Conservation (phyloP, 2,329 filamentous ascomycete species). For the Penicillium sp. region DNA sequence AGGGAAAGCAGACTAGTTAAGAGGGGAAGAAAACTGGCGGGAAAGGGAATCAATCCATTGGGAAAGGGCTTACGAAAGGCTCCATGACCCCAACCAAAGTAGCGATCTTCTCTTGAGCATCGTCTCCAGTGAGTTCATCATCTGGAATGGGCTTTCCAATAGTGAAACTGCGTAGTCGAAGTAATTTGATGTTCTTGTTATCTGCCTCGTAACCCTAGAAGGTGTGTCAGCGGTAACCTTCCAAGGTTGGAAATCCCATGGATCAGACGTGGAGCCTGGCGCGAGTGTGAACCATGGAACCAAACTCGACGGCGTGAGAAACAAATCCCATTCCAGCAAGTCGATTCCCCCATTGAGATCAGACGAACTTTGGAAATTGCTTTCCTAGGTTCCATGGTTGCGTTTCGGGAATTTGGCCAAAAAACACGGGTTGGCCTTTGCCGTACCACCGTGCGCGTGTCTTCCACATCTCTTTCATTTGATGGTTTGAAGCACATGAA, state of each 20-base stretch:
- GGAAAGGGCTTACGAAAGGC: conserved; percentile 68
- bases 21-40: conserved; percentile 22
- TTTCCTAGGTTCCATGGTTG: not conserved
- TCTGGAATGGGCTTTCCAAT: conserved; percentile 68
- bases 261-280: conserved; percentile 22
- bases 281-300: conserved; percentile 42
- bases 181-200: conserved; percentile 75
- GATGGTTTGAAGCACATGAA: not conserved
- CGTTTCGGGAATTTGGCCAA: not conserved
- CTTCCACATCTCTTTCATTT: conserved; percentile 23
- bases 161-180: conserved; percentile 79
- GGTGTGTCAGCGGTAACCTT: not conserved
- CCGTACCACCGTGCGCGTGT: conserved; percentile 24
- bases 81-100: conserved; percentile 67
- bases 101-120: conserved; percentile 65
- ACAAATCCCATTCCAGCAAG: conserved; percentile 1
- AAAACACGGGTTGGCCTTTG: conserved; percentile 25
- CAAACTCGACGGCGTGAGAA: conserved; percentile 32
- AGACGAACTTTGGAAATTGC: not conserved
- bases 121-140: conserved; percentile 59
- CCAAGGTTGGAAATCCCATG: not conserved
- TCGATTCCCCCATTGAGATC: not conserved
- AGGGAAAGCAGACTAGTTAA: conserved; percentile 25
- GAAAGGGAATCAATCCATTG: conserved; percentile 17
- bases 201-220: conserved; percentile 69